Conservation (phyloP, 257 asterid species). For the Rauvolfia tetraphylla region DNA sequence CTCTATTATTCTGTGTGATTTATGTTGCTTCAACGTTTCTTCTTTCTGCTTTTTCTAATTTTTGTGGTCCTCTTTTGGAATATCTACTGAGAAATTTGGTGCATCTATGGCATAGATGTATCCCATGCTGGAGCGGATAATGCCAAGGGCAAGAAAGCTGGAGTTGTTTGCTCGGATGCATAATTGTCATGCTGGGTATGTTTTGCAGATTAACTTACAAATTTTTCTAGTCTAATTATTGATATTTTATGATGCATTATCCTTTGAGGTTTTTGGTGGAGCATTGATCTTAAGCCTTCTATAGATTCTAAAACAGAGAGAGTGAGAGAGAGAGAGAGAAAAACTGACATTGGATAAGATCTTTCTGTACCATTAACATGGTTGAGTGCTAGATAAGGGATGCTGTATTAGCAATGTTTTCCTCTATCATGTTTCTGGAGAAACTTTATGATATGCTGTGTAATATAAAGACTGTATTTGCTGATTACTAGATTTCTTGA, state of each 20-base stretch:
- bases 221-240: neutral
- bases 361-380: neutral
- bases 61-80: neutral
- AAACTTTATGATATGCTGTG: neutral
- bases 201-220: slow-evolving; percentile 21
- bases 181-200: slow-evolving; percentile 89
- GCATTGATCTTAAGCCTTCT: slow-evolving; percentile 2
- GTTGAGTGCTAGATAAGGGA: neutral
- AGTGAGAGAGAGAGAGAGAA: neutral
- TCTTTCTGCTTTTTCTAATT: neutral
- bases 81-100: neutral
- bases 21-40: neutral
- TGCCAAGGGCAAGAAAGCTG: slow-evolving; percentile 95
- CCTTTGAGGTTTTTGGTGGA: neutral
- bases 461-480: neutral
- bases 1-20: neutral
- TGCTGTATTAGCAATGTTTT: neutral
- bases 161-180: slow-evolving; percentile 98
- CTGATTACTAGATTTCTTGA: neutral
- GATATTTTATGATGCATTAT: neutral
- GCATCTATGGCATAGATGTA: slow-evolving; percentile 59
- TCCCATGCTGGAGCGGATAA: slow-evolving; percentile 87
- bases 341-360: neutral
- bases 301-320: neutral
- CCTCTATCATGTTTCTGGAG: neutral